These are phyloP conservation scores for Xylaria sp. DNA, from an alignment of 2,329 filamentous ascomycete genomes.

Conservation along the genomic window DNA sequence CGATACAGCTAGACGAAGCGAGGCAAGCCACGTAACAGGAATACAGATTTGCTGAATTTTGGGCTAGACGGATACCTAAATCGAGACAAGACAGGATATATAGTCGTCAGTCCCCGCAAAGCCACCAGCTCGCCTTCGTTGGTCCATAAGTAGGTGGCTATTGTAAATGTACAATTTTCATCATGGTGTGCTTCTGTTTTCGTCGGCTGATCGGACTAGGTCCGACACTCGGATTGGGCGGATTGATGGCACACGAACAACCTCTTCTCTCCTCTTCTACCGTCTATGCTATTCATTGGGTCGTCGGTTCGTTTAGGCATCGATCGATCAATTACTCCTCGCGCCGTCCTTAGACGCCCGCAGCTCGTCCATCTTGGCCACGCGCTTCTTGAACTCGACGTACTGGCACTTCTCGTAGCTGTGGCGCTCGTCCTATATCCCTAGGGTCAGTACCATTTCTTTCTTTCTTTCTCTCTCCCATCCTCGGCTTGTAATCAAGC, in stretches of 20 bases:
- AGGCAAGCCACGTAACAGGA: too few species aligned
- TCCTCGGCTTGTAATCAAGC: not conserved
- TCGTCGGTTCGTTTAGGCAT: too few species aligned
- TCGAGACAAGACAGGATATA: too few species aligned
- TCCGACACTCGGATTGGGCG: not conserved
- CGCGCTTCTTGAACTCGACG: constrained; percentile 96
- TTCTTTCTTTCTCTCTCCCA: not conserved
- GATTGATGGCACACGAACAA: too few species aligned
- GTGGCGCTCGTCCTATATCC: constrained; percentile 84
- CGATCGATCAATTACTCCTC: constrained; percentile 73
- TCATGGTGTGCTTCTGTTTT: not conserved
- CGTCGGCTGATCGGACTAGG: too few species aligned
- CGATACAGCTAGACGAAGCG: too few species aligned
- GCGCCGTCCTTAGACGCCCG: constrained; percentile 81
- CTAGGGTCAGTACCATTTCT: not conserved
- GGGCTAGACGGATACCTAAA: too few species aligned
- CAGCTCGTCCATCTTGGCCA: constrained; percentile 98
- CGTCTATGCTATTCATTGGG: too few species aligned
- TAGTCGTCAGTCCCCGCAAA: too few species aligned
- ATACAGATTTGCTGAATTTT: too few species aligned
- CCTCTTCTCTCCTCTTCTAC: not conserved
- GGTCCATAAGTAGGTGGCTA: not conserved
- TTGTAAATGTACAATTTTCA: constrained; percentile 1
- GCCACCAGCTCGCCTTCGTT: too few species aligned
- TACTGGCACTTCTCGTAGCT: constrained; percentile 99